Evolutionary conservation across 352 stramenopile species (phyloP).

Genomic region (Globisporangium megalacanthum): DNA sequence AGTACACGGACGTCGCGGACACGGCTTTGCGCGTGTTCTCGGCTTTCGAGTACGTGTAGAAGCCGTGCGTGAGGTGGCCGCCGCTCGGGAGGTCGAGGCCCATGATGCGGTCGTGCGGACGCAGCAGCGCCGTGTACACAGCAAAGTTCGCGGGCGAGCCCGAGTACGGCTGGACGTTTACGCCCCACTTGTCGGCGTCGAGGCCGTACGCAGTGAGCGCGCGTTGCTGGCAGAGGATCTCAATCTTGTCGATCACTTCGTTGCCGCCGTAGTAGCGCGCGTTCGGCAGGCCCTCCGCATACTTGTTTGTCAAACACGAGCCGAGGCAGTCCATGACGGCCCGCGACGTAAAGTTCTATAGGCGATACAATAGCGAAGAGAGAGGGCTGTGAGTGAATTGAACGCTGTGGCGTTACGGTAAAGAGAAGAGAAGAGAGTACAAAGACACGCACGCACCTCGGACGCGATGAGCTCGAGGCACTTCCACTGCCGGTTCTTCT

Average conservation of each 20-base stretch:
- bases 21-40: conserved; percentile 97
- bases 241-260: conserved; percentile 96
- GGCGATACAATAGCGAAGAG: neutral
- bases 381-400: neutral
- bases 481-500: conserved; percentile 98
- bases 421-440: neutral
- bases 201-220: conserved; percentile 93
- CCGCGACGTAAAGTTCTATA: conserved; percentile 96
- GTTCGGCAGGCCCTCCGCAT: conserved; percentile 95
- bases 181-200: conserved; percentile 93
- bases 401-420: neutral
- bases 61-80: conserved; percentile 98
- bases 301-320: conserved; percentile 99
- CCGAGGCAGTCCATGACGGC: conserved; percentile 99
- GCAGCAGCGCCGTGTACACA: conserved; percentile 97
- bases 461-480: conserved; percentile 98
- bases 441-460: conserved; percentile 54
- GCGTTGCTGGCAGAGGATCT: conserved; percentile 93
- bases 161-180: conserved; percentile 99
- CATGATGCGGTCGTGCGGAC: conserved; percentile 99
- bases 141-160: conserved; percentile 98
- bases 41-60: conserved; percentile 97
- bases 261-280: conserved; percentile 98
- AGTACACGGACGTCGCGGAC: conserved; percentile 99
- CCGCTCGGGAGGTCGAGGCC: conserved; percentile 97